Percentiles rank a stretch among this genome's conserved stretches.
phyloP scores from a whole-genome alignment of 23 red algal genomes.

The Gracilaria vermiculophylla region DNA sequence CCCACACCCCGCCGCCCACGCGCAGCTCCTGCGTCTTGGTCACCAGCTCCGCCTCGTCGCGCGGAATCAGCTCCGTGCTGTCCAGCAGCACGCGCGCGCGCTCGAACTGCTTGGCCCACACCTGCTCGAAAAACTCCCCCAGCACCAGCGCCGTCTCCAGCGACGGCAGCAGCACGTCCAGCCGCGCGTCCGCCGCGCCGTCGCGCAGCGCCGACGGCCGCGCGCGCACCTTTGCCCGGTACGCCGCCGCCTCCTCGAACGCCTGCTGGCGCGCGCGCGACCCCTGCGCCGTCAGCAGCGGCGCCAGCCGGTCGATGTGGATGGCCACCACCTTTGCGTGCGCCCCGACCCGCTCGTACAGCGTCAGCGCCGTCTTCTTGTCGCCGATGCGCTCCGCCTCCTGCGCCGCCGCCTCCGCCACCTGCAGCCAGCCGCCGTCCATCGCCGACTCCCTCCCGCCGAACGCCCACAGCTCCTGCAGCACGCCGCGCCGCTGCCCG shows the following conservation, averaged over 20 bases:
- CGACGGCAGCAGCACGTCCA: slow-evolving; percentile 25
- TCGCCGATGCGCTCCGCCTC: slow-evolving; percentile 47
- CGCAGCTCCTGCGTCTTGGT: slow-evolving; percentile 26
- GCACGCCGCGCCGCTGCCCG: slow-evolving; percentile 7
- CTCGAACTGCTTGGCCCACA: slow-evolving; percentile 25
- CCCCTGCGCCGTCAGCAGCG: slow-evolving; percentile 27
- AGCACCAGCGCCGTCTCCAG: slow-evolving; percentile 27
- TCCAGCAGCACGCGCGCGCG: slow-evolving; percentile 21
- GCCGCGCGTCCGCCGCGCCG: not conserved
- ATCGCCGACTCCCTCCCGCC: slow-evolving; percentile 9
- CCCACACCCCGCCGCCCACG: slow-evolving; percentile 37
- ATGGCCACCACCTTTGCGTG: slow-evolving; percentile 29
- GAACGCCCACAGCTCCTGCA: slow-evolving; percentile 31
- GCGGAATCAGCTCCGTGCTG: slow-evolving; percentile 11
- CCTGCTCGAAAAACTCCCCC: slow-evolving; percentile 38
- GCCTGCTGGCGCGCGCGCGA: not conserved
- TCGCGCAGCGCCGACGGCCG: not conserved
- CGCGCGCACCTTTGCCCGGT: slow-evolving; percentile 1
- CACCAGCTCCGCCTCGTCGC: slow-evolving; percentile 25
- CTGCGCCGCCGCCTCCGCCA: slow-evolving; percentile 32
- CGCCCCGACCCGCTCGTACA: slow-evolving; percentile 29
- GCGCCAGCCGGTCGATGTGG: slow-evolving; percentile 19
- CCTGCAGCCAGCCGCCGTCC: slow-evolving; percentile 16
- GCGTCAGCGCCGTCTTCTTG: slow-evolving; percentile 3
- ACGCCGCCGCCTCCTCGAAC: slow-evolving; percentile 28